Evolutionary conservation across 371 early-diverging fungal species (phyloP).

Genomic region (Fennellomyces sp.): DNA sequence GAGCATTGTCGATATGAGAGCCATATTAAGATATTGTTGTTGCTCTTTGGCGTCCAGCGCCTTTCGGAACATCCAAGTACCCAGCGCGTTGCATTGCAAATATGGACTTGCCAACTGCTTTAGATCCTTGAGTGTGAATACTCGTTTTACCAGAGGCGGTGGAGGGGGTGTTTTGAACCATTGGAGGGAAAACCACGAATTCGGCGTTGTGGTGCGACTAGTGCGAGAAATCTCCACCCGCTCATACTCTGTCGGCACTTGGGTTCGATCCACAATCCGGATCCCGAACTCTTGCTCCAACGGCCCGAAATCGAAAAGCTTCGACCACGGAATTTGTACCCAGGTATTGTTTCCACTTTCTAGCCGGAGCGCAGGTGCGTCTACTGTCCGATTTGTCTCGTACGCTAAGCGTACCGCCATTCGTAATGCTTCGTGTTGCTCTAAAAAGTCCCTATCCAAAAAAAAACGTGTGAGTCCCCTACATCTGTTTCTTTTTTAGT

Average conservation of each 20-base stretch:
- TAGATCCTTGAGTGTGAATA: constrained; percentile 1
- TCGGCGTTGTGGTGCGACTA: background rate
- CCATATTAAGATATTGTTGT: constrained; percentile 1
- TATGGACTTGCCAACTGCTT: background rate
- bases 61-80: background rate
- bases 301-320: constrained; percentile 6
- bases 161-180: background rate
- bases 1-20: constrained; percentile 2
- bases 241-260: background rate
- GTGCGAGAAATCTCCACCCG: background rate
- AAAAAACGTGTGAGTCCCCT: background rate
- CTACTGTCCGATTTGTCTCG: constrained; percentile 34
- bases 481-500: background rate
- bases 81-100: background rate
- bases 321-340: constrained; percentile 21
- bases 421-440: constrained; percentile 33
- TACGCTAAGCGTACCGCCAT: constrained; percentile 31
- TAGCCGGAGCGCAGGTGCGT: constrained; percentile 27
- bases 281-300: constrained; percentile 8
- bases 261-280: constrained; percentile 10
- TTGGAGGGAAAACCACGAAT: background rate
- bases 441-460: constrained; percentile 12
- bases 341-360: constrained; percentile 11
- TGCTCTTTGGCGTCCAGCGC: background rate
- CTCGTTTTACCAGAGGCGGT: background rate